These are phyloP conservation scores for Lojkania enalia DNA, from an alignment of 2,329 filamentous ascomycete genomes.

Conservation along the genomic window DNA sequence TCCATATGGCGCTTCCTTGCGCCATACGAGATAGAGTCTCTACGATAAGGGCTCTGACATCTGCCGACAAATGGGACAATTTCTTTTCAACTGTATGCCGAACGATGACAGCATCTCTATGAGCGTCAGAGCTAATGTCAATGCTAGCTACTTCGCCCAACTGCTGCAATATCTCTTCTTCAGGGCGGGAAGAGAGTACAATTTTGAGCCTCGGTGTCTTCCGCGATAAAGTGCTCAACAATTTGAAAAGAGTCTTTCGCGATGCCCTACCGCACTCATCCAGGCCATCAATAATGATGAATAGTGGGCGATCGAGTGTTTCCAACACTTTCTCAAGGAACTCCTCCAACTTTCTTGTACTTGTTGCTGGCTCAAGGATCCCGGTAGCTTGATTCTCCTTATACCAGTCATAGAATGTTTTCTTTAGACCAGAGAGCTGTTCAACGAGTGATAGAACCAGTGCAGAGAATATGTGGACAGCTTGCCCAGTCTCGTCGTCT, in stretches of 20 bases:
- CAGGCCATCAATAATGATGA: conserved; percentile 4
- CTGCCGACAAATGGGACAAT: conserved; percentile 8
- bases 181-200: conserved; percentile 8
- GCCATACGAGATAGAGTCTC: conserved; percentile 10
- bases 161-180: conserved; percentile 12
- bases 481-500: conserved; percentile 14
- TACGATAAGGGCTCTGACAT: conserved; percentile 8
- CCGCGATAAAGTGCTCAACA: conserved; percentile 1
- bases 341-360: conserved; percentile 4
- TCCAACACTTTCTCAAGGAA: conserved; percentile 1
- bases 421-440: conserved; percentile 15
- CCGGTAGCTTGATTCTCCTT: conserved; percentile 13
- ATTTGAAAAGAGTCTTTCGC: not conserved
- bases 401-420: conserved; percentile 16
- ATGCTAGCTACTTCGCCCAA: conserved; percentile 4
- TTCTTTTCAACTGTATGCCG: conserved; percentile 9
- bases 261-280: conserved; percentile 5
- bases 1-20: conserved; percentile 13
- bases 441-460: conserved; percentile 12
- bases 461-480: conserved; percentile 8
- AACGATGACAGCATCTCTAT: conserved; percentile 11
- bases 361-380: conserved; percentile 10
- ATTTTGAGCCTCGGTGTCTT: conserved; percentile 9
- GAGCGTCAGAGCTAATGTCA: conserved; percentile 3
- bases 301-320: conserved; percentile 5